Conservation (phyloP, 352 stramenopile species). For the Hyaloperonospora brassicae region DNA sequence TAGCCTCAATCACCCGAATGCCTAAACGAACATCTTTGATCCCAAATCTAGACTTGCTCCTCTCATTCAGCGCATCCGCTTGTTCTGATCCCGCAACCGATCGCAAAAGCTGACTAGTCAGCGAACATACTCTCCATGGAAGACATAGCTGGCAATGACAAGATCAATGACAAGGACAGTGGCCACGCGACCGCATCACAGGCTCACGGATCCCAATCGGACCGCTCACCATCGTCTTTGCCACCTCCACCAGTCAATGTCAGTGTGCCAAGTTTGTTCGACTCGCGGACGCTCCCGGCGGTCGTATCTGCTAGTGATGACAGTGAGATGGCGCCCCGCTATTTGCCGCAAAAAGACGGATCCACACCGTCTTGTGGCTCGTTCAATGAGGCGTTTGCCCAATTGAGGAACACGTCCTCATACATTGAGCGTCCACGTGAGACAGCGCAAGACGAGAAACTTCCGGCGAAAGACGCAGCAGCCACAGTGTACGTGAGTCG, state of each 20-base stretch:
- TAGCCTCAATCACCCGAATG: no score
- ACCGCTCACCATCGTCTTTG: not conserved
- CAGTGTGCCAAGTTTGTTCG: slow-evolving; percentile 34
- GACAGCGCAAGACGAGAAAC: slow-evolving; percentile 3
- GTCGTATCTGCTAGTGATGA: not conserved
- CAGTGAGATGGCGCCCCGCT: slow-evolving; percentile 22
- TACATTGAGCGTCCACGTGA: slow-evolving; percentile 30
- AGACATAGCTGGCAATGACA: no score
- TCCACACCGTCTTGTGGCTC: slow-evolving; percentile 17
- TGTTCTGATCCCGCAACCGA: no score
- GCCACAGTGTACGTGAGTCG: slow-evolving; percentile 66
- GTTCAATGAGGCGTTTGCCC: slow-evolving; percentile 54
- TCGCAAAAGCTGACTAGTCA: no score
- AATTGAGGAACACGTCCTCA: slow-evolving; percentile 46
- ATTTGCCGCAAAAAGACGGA: slow-evolving; percentile 28
- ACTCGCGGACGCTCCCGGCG: slow-evolving; percentile 31
- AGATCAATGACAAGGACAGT: not conserved
- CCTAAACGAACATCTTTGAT: no score
- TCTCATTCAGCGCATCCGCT: no score
- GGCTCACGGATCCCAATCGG: not conserved
- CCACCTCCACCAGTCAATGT: not conserved
- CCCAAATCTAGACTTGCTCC: no score
- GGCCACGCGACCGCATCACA: not conserved
- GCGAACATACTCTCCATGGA: no score
- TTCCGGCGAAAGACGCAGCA: slow-evolving; percentile 32